phyloP scores from a whole-genome alignment of 805 yeast genomes.

The Candida chauliodis region DNA sequence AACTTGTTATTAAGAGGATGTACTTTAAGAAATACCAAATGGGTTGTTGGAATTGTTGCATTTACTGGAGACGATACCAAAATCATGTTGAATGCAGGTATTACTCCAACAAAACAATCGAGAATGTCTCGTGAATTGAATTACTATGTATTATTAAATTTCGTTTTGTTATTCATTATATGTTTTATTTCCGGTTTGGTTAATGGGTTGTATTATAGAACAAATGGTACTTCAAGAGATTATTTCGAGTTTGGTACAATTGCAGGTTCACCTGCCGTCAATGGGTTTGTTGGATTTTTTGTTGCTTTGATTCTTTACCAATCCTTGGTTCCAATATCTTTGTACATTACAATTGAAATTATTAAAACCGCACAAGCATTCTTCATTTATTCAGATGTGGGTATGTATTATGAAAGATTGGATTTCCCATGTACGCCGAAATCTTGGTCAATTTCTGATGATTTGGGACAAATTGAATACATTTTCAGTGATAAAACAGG shows the following conservation, averaged over 20 bases:
- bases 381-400: slow-evolving; percentile 72
- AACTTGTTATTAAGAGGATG: slow-evolving; percentile 74
- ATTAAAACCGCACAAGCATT: slow-evolving; percentile 79
- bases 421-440: slow-evolving; percentile 84
- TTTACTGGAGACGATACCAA: slow-evolving; percentile 80
- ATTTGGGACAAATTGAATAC: slow-evolving; percentile 81
- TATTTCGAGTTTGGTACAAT: slow-evolving; percentile 68
- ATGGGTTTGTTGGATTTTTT: slow-evolving; percentile 70
- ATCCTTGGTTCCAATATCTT: slow-evolving; percentile 77
- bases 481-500: slow-evolving; percentile 85
- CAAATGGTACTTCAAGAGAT: slow-evolving; percentile 48
- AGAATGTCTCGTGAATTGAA: slow-evolving; percentile 72
- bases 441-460: slow-evolving; percentile 83
- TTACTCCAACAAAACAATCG: slow-evolving; percentile 74
- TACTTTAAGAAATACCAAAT: slow-evolving; percentile 73
- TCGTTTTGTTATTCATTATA: slow-evolving; percentile 56
- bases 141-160: slow-evolving; percentile 65
- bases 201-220: slow-evolving; percentile 62
- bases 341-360: slow-evolving; percentile 78
- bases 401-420: slow-evolving; percentile 62
- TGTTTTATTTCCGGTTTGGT: slow-evolving; percentile 70
- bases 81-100: slow-evolving; percentile 77
- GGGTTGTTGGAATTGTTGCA: slow-evolving; percentile 75
- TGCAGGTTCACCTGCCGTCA: slow-evolving; percentile 60
- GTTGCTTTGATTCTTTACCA: slow-evolving; percentile 75